Conservation (phyloP, 305 asterid genomes). For the Striga hermonthica region DNA sequence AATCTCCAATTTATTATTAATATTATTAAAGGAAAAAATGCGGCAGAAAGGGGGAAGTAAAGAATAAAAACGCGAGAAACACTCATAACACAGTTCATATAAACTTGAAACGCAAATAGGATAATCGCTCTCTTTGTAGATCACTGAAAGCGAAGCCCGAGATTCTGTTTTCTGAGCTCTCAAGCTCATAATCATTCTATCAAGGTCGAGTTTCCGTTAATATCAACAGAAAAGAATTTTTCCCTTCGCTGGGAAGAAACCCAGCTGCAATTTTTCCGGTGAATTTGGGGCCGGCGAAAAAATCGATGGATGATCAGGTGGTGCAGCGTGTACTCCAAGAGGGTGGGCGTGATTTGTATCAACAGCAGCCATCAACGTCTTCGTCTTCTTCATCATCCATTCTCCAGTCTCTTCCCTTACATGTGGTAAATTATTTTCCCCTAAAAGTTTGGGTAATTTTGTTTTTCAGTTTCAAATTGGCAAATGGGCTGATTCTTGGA, state of each 20-base stretch:
- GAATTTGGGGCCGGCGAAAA: conserved; percentile 7
- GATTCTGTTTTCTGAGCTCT: too few relatives aligned
- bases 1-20: too few relatives aligned
- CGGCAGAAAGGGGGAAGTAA: too few relatives aligned
- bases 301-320: conserved; percentile 85
- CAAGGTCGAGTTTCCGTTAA: too few relatives aligned
- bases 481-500: neutral
- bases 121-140: too few relatives aligned
- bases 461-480: conserved; percentile 20
- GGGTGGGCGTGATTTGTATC: conserved; percentile 90
- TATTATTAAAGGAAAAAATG: too few relatives aligned
- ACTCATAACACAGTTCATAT: too few relatives aligned
- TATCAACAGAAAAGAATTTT: neutral
- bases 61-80: too few relatives aligned
- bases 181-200: too few relatives aligned
- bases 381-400: conserved; percentile 87
- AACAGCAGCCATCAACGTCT: conserved; percentile 80
- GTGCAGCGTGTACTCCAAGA: conserved; percentile 88
- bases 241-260: neutral
- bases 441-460: neutral
- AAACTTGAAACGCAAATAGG: too few relatives aligned
- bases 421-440: conserved; percentile 51
- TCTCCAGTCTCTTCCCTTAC: conserved; percentile 94
- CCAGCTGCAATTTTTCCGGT: conserved; percentile 16
- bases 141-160: too few relatives aligned